phyloP scores from a whole-genome alignment of 768 basidiomycete genomes.

The Termitomyces titanicus region DNA sequence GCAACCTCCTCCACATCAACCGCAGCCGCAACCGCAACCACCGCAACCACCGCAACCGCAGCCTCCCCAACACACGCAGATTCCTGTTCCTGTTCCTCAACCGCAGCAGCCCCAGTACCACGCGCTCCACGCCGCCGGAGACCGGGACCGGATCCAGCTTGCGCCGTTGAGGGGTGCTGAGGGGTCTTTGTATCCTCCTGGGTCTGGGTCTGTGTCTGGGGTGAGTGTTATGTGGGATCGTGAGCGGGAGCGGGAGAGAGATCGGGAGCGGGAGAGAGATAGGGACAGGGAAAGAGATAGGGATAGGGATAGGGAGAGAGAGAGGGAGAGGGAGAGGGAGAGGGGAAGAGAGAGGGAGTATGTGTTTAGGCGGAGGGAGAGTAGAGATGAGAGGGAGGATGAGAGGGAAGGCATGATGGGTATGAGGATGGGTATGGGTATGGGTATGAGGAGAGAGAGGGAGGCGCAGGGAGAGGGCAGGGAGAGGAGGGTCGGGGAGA shows the following conservation, averaged over 20 bases:
- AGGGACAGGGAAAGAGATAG: conserved; percentile 16
- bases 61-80: neutral
- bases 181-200: conserved; percentile 21
- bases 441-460: conserved; percentile 18
- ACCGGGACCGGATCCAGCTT: conserved; percentile 47
- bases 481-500: conserved; percentile 28
- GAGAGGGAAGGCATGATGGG: conserved; percentile 9
- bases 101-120: neutral
- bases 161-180: conserved; percentile 42
- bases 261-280: conserved; percentile 1
- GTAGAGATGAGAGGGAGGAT: conserved; percentile 6
- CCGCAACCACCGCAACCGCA: neutral
- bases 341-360: neutral
- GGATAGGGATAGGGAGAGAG: conserved; percentile 5
- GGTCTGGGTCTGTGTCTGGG: conserved; percentile 7
- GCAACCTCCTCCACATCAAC: neutral
- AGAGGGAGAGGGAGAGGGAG: conserved; percentile 1
- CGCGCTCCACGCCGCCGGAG: conserved; percentile 5
- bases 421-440: too few relatives aligned
- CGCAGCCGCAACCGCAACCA: neutral
- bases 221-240: conserved; percentile 7
- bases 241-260: conserved; percentile 4
- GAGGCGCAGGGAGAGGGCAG: conserved; percentile 11
- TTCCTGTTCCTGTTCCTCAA: too few relatives aligned
- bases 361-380: conserved; percentile 1